Percentiles rank a stretch among this genome's conserved stretches.
Conservation (phyloP, 208 protist species). For the Borovskyia barvae region DNA sequence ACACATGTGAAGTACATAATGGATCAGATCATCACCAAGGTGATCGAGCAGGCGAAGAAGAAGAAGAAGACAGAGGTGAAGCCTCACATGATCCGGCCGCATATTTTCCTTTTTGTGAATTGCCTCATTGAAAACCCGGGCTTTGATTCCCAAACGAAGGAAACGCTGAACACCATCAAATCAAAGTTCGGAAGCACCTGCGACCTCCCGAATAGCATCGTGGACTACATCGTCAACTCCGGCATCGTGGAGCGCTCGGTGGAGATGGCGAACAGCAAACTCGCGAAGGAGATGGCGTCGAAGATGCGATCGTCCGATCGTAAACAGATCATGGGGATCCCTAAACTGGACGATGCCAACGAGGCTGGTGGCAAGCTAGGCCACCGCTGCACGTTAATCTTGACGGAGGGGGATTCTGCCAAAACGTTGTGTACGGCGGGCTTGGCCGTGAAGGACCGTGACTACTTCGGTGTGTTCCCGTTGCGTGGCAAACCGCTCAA, state of each 20-base stretch:
- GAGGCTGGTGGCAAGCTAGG: slow-evolving; percentile 96
- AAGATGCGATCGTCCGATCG: slow-evolving; percentile 78
- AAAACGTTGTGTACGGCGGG: slow-evolving; percentile 98
- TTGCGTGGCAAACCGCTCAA: slow-evolving; percentile 99
- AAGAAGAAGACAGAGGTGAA: slow-evolving; percentile 98
- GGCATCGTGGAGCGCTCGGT: slow-evolving; percentile 95
- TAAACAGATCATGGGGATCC: slow-evolving; percentile 93
- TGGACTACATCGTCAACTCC: slow-evolving; percentile 94
- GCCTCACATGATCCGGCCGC: slow-evolving; percentile 96
- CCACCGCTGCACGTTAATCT: slow-evolving; percentile 98
- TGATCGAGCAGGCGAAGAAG: slow-evolving; percentile 93
- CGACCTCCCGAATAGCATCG: slow-evolving; percentile 93
- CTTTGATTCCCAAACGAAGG: slow-evolving; percentile 99
- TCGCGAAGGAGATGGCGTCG: slow-evolving; percentile 84
- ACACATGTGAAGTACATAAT: slow-evolving; percentile 99
- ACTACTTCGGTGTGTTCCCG: slow-evolving; percentile 99
- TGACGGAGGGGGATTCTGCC: slow-evolving; percentile 99
- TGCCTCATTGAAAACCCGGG: slow-evolving; percentile 99
- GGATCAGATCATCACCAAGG: slow-evolving; percentile 92
- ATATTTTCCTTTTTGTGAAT: slow-evolving; percentile 99
- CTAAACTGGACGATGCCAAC: slow-evolving; percentile 99
- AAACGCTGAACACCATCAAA: slow-evolving; percentile 96
- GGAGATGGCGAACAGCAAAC: slow-evolving; percentile 96
- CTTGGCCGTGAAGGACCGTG: slow-evolving; percentile 97
- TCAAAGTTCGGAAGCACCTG: slow-evolving; percentile 97